Base-by-base conservation (phyloP, 176 grass and related monocot genomes). In the Hsuehochloa calcarea region DNA sequence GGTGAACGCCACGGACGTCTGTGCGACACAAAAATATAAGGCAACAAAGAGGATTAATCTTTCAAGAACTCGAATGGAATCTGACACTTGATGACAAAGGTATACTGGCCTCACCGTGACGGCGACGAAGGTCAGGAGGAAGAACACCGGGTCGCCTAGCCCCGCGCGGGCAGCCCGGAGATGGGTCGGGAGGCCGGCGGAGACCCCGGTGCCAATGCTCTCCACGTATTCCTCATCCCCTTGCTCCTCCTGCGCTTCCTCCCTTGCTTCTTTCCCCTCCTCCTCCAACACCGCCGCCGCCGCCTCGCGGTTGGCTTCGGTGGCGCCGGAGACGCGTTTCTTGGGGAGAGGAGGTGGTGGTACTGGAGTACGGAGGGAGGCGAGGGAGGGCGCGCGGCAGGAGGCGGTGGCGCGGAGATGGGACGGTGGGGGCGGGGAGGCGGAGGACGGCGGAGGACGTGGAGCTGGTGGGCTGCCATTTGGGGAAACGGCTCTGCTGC, bases 1-100 rank as follows among this genome's bases (percentile, higher is more conserved):
- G 19, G 82, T 82, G 87, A 97, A 97, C 72, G 91, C 91, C 19
- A 93, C 70, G 20, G 89, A 86, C 8, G 89, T 97, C 94, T 97
- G 91, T 52, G 3, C 26, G 17, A 37, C 46, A 84, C 43, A 65
- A 78, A 14, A 82, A 67, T 25, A 80, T 16, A 46, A 75, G 69
- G 22, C 31, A 79, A 25, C 20, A 65, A 26, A 31, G 23, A 67
- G 22, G 10, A 68, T 25, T 40, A 62, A 60, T 4, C 44, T 51
- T 26, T 15, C 19, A 22, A 58, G 40, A 41, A 49, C 26, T 37
- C 43, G 61, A 87, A 81, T 25, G 23, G 9, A 70, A 11, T 20
- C 41, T 4, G 25, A 13, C 68, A 6, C 7, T 51, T 20, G 43
- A 55, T 15, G n/a, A 67, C 25, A 75, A 13, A 29, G 37, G 58